Evolutionary conservation across 352 stramenopile genomes (phyloP).

Genomic region (Pythium dissimile): DNA sequence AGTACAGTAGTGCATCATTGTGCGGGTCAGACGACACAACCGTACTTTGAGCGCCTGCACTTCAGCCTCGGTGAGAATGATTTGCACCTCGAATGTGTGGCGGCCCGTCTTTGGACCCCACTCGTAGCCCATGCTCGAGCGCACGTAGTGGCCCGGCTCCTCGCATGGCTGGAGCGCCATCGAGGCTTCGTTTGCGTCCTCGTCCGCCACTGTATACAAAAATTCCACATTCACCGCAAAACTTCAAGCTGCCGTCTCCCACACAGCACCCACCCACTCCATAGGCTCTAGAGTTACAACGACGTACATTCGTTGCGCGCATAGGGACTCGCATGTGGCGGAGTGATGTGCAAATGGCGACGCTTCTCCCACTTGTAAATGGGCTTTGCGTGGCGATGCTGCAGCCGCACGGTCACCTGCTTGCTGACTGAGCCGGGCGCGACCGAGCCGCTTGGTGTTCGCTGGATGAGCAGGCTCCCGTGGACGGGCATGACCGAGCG

Average conservation of each 20-base stretch:
- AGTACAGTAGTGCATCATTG: too few relatives aligned
- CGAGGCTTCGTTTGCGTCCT: slow-evolving; percentile 36
- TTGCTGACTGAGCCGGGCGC: slow-evolving; percentile 26
- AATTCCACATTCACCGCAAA: too few relatives aligned
- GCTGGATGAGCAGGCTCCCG: slow-evolving; percentile 32
- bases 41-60: slow-evolving; percentile 53
- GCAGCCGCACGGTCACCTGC: slow-evolving; percentile 24
- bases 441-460: slow-evolving; percentile 17
- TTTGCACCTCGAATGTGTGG: slow-evolving; percentile 43
- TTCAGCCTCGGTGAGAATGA: slow-evolving; percentile 58
- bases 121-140: slow-evolving; percentile 27
- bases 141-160: slow-evolving; percentile 52
- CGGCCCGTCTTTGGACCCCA: neutral
- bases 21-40: neutral
- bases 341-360: slow-evolving; percentile 6
- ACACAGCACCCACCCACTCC: too few relatives aligned
- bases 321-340: neutral
- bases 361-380: slow-evolving; percentile 61
- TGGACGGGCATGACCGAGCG: slow-evolving; percentile 16
- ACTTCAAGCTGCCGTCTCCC: too few relatives aligned
- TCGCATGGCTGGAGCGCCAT: slow-evolving; percentile 41
- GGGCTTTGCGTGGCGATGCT: slow-evolving; percentile 37
- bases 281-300: too few relatives aligned
- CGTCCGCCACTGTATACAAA: slow-evolving; percentile 27
- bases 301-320: slow-evolving; percentile 10